Conservation (phyloP, 192 early-diverging fungal genomes). For the Dissophora globulifera region DNA sequence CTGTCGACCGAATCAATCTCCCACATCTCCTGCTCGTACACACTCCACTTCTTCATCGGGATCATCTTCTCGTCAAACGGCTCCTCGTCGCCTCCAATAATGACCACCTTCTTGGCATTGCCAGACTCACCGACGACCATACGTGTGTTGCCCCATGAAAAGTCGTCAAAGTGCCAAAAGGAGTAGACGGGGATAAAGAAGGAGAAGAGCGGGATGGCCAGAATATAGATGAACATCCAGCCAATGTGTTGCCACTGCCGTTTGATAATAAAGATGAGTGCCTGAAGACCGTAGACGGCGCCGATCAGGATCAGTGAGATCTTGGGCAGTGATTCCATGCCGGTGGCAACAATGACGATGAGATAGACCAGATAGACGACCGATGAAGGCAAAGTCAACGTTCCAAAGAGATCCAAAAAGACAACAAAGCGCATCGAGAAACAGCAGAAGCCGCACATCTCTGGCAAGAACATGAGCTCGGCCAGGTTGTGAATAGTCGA, state of each 20-base stretch:
- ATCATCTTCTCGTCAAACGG: slow-evolving; percentile 89
- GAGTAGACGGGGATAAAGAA: slow-evolving; percentile 94
- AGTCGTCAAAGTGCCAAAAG: slow-evolving; percentile 99
- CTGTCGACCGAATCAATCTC: slow-evolving; percentile 66
- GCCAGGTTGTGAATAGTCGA: slow-evolving; percentile 97
- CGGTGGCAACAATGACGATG: slow-evolving; percentile 72
- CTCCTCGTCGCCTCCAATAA: slow-evolving; percentile 78
- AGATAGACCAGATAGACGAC: slow-evolving; percentile 85
- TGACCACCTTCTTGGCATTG: slow-evolving; percentile 66
- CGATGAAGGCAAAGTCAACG: slow-evolving; percentile 80
- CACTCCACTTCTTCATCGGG: slow-evolving; percentile 87
- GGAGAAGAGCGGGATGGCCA: slow-evolving; percentile 92
- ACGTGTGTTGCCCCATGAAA: slow-evolving; percentile 98
- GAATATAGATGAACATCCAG: slow-evolving; percentile 89
- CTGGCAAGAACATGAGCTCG: slow-evolving; percentile 85
- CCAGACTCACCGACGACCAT: slow-evolving; percentile 79
- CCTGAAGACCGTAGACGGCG: slow-evolving; percentile 89
- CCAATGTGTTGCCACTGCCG: slow-evolving; percentile 84
- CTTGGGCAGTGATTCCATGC: slow-evolving; percentile 75
- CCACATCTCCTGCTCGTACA: slow-evolving; percentile 85
- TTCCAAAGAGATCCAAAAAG: slow-evolving; percentile 90
- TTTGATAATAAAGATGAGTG: slow-evolving; percentile 66
- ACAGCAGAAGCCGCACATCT: slow-evolving; percentile 97
- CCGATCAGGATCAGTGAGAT: slow-evolving; percentile 85
- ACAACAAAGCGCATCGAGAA: slow-evolving; percentile 98